phyloP scores from a whole-genome alignment of 1,139 yeast species.

The Wickerhamomyces sp. region DNA sequence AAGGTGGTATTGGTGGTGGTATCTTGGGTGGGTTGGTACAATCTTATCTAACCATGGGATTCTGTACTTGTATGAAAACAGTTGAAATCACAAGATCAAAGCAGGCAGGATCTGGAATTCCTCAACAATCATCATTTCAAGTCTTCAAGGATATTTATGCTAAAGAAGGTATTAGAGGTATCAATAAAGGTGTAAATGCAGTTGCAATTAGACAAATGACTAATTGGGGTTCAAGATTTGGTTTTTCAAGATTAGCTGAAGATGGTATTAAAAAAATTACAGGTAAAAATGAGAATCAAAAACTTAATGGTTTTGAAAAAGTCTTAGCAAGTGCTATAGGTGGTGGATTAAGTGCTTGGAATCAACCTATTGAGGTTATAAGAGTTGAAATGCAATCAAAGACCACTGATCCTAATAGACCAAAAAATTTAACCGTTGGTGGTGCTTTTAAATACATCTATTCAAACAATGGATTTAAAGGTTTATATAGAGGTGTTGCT shows the following conservation, averaged over 20 bases:
- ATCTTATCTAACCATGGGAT: slow-evolving; percentile 94
- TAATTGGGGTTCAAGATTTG: slow-evolving; percentile 98
- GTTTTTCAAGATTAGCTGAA: slow-evolving; percentile 87
- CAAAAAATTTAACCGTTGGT: slow-evolving; percentile 79
- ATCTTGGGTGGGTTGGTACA: slow-evolving; percentile 89
- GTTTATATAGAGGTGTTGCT: slow-evolving; percentile 92
- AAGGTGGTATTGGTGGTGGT: slow-evolving; percentile 94
- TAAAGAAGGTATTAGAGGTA: slow-evolving; percentile 87
- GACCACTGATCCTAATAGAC: slow-evolving; percentile 90
- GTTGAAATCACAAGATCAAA: slow-evolving; percentile 92
- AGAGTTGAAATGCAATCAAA: slow-evolving; percentile 97
- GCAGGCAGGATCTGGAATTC: slow-evolving; percentile 65
- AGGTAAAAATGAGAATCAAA: slow-evolving; percentile 57
- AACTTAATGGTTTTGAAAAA: slow-evolving; percentile 71
- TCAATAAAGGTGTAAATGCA: slow-evolving; percentile 98
- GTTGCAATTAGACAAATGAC: slow-evolving; percentile 98
- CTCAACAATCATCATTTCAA: slow-evolving; percentile 72
- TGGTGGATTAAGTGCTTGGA: slow-evolving; percentile 98
- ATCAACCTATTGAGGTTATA: slow-evolving; percentile 96
- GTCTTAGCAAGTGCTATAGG: slow-evolving; percentile 85
- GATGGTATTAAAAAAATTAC: slow-evolving; percentile 64
- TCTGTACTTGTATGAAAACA: slow-evolving; percentile 97
- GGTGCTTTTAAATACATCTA: slow-evolving; percentile 81
- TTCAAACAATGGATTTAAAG: slow-evolving; percentile 75
- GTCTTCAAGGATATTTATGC: slow-evolving; percentile 81